phyloP scores from a whole-genome alignment of 2,329 filamentous ascomycete species.

The Nemania abortiva region DNA sequence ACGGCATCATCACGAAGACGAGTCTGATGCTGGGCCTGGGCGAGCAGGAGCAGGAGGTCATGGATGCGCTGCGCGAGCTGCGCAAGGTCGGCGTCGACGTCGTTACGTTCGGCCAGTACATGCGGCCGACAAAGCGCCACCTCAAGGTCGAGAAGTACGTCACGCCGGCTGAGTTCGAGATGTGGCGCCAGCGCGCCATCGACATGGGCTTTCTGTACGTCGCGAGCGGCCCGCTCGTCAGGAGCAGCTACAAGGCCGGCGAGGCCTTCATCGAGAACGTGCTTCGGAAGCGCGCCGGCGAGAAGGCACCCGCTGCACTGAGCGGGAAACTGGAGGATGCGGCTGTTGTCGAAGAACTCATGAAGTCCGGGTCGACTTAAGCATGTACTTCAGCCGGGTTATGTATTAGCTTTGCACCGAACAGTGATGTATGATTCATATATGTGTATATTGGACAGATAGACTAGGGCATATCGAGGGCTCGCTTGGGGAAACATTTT shows the following conservation, averaged over 20 bases:
- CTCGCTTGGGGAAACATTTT: constrained; percentile 1
- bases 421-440: constrained; percentile 26
- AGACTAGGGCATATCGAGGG: constrained; percentile 21
- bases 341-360: constrained; percentile 42
- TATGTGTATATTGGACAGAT: constrained; percentile 17
- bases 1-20: constrained; percentile 94
- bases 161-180: constrained; percentile 89
- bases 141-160: constrained; percentile 98
- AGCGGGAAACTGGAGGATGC: constrained; percentile 43
- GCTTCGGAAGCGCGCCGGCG: constrained; percentile 79
- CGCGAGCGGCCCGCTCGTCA: constrained; percentile 90
- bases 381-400: constrained; percentile 36
- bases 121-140: constrained; percentile 97
- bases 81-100: constrained; percentile 87
- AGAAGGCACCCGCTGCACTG: constrained; percentile 48
- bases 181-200: constrained; percentile 89
- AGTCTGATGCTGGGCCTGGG: constrained; percentile 96
- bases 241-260: constrained; percentile 97
- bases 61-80: constrained; percentile 82
- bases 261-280: constrained; percentile 99
- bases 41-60: constrained; percentile 88
- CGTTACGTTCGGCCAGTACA: constrained; percentile 99
- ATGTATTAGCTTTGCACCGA: constrained; percentile 29
- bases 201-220: constrained; percentile 98
- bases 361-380: constrained; percentile 36